Conservation (phyloP, 2,329 filamentous ascomycete genomes). For the Trichoderma arundinaceum region DNA sequence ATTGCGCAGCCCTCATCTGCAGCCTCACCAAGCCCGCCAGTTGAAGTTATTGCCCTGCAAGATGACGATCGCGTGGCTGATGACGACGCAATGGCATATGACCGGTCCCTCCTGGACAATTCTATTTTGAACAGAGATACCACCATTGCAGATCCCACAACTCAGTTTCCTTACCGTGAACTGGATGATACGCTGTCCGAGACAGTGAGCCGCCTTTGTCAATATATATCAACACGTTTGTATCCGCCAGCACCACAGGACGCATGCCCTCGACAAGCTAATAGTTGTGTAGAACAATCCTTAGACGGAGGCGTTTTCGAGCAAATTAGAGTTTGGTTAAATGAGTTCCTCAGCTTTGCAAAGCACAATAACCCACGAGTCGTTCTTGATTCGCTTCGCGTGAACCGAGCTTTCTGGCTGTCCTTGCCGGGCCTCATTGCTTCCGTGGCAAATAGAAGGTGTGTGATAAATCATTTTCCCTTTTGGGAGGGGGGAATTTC, state of each 20-base stretch:
- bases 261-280: not conserved
- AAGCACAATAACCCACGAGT: constrained; percentile 42
- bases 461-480: constrained; percentile 37
- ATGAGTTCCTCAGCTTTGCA: constrained; percentile 53
- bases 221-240: constrained; percentile 47
- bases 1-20: constrained; percentile 47
- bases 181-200: constrained; percentile 41
- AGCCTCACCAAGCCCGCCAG: constrained; percentile 51
- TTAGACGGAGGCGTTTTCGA: constrained; percentile 53
- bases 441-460: constrained; percentile 48
- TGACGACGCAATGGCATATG: constrained; percentile 42
- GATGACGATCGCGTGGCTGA: constrained; percentile 43
- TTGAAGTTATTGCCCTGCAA: constrained; percentile 51
- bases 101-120: constrained; percentile 43
- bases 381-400: constrained; percentile 51
- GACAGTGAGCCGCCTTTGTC: constrained; percentile 45
- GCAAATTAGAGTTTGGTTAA: constrained; percentile 57
- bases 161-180: constrained; percentile 54
- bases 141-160: constrained; percentile 49
- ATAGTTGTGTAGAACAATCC: constrained; percentile 48
- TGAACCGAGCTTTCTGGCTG: constrained; percentile 58
- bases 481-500: not conserved
- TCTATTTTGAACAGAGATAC: constrained; percentile 36
- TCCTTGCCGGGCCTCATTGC: constrained; percentile 57
- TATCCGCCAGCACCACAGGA: not conserved